These are phyloP conservation scores for Verticillium longisporum DNA, from an alignment of 2,329 filamentous ascomycete species.

Conservation along the genomic window DNA sequence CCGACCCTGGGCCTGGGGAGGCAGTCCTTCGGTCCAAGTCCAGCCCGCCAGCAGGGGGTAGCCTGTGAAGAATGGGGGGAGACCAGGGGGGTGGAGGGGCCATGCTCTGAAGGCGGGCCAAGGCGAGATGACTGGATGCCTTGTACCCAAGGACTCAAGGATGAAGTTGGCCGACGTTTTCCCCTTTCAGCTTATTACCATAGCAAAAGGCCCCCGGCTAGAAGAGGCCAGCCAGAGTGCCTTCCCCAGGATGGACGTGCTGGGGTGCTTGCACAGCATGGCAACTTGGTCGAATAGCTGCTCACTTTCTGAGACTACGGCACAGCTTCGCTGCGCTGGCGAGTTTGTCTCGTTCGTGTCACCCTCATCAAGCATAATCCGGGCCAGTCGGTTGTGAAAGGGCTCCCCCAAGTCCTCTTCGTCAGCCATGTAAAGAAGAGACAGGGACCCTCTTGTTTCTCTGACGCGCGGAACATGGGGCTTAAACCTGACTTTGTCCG, in stretches of 20 bases:
- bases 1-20: neutral
- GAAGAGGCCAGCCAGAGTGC: too few species aligned
- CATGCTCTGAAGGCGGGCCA: neutral
- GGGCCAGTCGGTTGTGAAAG: neutral
- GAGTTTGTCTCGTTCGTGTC: neutral
- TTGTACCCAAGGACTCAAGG: neutral
- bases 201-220: neutral
- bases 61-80: neutral
- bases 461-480: neutral
- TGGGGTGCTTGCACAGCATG: neutral
- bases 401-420: neutral
- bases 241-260: neutral
- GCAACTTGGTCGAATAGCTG: neutral
- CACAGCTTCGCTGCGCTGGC: neutral
- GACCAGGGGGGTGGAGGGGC: neutral
- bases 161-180: neutral
- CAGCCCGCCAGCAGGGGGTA: neutral
- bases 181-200: neutral
- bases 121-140: neutral
- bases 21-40: neutral
- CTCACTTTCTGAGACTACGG: neutral
- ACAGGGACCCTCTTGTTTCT: neutral
- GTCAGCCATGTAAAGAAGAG: neutral
- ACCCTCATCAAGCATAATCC: neutral
- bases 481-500: neutral